phyloP scores from a whole-genome alignment of 805 yeast species.

The Sugiyamaella mastotermitis region DNA sequence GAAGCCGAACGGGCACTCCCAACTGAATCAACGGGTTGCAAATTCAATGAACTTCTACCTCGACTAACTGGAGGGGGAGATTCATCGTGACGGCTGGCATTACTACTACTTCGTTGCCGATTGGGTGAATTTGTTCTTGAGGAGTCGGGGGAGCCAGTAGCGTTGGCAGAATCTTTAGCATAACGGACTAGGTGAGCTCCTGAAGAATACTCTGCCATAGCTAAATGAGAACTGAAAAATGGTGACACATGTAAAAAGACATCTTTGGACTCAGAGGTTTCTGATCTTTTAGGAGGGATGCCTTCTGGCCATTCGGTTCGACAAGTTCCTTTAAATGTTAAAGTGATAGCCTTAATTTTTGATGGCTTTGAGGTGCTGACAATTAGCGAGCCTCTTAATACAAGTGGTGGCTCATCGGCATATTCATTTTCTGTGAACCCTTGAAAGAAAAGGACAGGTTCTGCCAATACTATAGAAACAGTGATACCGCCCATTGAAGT shows the following conservation, averaged over 20 bases:
- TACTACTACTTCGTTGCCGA: not conserved
- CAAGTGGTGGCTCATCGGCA: slow-evolving; percentile 32
- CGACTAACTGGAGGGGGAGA: slow-evolving; percentile 5
- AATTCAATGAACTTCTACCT: slow-evolving; percentile 11
- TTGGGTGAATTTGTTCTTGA: slow-evolving; percentile 1
- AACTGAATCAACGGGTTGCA: too few species aligned
- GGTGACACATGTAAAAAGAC: slow-evolving; percentile 87
- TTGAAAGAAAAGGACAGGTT: slow-evolving; percentile 70
- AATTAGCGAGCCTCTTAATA: slow-evolving; percentile 73
- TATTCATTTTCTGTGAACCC: slow-evolving; percentile 67
- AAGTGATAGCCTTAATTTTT: slow-evolving; percentile 56
- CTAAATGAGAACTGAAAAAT: slow-evolving; percentile 48
- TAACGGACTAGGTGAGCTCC: slow-evolving; percentile 39
- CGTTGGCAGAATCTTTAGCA: not conserved
- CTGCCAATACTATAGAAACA: slow-evolving; percentile 70
- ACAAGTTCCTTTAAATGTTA: slow-evolving; percentile 60
- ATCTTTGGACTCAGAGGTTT: slow-evolving; percentile 57
- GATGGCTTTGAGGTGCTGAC: slow-evolving; percentile 65
- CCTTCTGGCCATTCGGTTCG: slow-evolving; percentile 97
- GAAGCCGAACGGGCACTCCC: slow-evolving; percentile 1
- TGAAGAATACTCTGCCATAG: slow-evolving; percentile 33
- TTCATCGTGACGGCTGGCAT: not conserved
- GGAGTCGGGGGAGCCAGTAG: not conserved
- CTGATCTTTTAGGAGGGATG: slow-evolving; percentile 79
- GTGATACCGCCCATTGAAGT: slow-evolving; percentile 61